Conservation (phyloP, 106 monocot genomes). For the Cymbidium sinense region DNA sequence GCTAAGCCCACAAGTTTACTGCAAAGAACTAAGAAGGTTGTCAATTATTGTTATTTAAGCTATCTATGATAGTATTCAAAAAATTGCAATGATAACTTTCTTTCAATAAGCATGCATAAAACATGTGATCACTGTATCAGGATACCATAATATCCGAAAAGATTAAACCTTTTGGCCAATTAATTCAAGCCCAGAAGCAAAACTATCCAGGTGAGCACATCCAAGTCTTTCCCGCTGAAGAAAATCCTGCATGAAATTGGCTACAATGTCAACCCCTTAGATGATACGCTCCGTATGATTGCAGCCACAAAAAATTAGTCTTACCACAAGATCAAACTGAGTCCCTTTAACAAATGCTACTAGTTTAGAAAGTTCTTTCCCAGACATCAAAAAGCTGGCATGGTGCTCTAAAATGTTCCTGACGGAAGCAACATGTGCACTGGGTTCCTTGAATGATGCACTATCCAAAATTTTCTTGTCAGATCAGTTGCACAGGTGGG, state of each 20-base stretch:
- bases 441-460: slow-evolving; percentile 78
- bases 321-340: slow-evolving; percentile 99
- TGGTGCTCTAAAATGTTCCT: slow-evolving; percentile 95
- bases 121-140: background rate
- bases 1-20: background rate
- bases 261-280: slow-evolving; percentile 4
- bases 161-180: slow-evolving; percentile 86
- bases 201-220: slow-evolving; percentile 87
- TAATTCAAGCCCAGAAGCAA: slow-evolving; percentile 92
- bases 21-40: background rate
- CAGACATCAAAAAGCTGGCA: slow-evolving; percentile 96
- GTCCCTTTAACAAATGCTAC: slow-evolving; percentile 99
- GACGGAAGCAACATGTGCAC: slow-evolving; percentile 88
- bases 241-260: slow-evolving; percentile 65
- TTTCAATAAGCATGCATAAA: background rate
- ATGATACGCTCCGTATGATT: background rate
- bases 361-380: slow-evolving; percentile 97
- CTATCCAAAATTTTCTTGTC: slow-evolving; percentile 28
- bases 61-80: background rate
- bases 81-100: background rate
- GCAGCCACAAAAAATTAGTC: slow-evolving; percentile 9
- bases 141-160: slow-evolving; percentile 3
- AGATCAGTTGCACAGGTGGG: background rate
- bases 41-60: background rate
- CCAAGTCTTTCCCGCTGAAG: slow-evolving; percentile 91